These are phyloP conservation scores for Auricularia sp. DNA, from an alignment of 768 basidiomycete species.

Conservation along the genomic window DNA sequence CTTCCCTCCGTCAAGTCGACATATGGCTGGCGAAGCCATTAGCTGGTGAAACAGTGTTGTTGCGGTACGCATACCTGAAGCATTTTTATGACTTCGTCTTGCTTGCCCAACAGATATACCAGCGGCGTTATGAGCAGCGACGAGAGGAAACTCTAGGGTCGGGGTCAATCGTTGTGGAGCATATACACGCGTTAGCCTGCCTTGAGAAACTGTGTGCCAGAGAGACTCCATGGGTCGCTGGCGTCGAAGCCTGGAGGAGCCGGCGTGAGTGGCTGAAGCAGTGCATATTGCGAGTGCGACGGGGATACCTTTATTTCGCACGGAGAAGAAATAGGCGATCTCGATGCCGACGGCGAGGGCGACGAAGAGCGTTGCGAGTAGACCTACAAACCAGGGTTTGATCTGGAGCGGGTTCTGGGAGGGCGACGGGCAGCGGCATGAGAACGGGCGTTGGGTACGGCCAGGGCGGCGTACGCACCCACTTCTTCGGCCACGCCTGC, in stretches of 20 bases:
- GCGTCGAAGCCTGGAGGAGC: slow-evolving; percentile 40
- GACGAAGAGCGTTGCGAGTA: slow-evolving; percentile 25
- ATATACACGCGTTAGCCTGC: slow-evolving; percentile 17
- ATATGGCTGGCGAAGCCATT: slow-evolving; percentile 40
- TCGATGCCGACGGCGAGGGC: slow-evolving; percentile 38
- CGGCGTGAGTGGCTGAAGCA: slow-evolving; percentile 1
- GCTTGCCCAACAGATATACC: slow-evolving; percentile 26
- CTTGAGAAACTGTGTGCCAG: slow-evolving; percentile 35
- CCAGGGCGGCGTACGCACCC: background rate
- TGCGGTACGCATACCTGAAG: slow-evolving; percentile 26
- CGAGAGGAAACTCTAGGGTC: slow-evolving; percentile 47
- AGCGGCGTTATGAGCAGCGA: slow-evolving; percentile 40
- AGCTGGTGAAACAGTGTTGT: background rate
- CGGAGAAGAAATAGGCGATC: slow-evolving; percentile 33
- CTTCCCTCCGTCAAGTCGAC: slow-evolving; percentile 43
- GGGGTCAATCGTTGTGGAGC: background rate
- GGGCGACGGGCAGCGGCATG: background rate
- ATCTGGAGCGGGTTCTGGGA: slow-evolving; percentile 5
- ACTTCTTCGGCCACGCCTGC: background rate
- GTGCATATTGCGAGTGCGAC: background rate
- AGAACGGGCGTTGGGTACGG: background rate
- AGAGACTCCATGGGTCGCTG: slow-evolving; percentile 37
- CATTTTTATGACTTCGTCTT: background rate
- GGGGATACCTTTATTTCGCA: slow-evolving; percentile 31
- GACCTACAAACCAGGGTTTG: slow-evolving; percentile 4